A percentile compares a stretch with the other conserved stretches of the same genome.
Conservation (phyloP, 345 rosid genomes). For the Zanthoxylum bungeanum region DNA sequence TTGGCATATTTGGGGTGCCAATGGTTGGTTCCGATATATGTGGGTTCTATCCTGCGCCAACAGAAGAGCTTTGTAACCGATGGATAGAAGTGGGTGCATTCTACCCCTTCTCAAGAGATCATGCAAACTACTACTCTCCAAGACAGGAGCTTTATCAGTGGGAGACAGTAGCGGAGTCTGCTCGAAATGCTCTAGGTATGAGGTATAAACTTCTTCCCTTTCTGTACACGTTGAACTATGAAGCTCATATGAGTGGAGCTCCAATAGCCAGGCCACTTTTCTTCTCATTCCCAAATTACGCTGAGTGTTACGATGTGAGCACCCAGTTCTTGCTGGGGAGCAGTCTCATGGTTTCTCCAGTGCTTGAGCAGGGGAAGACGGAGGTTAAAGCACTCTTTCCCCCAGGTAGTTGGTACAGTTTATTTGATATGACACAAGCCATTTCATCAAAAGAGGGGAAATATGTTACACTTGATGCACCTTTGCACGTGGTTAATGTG, state of each 20-base stretch:
- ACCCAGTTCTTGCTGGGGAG: slow-evolving; percentile 90
- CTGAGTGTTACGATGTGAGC: slow-evolving; percentile 67
- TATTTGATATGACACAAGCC: slow-evolving; percentile 64
- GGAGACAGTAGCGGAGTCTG: slow-evolving; percentile 75
- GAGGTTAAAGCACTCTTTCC: slow-evolving; percentile 76
- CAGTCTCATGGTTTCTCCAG: slow-evolving; percentile 90
- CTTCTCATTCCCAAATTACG: slow-evolving; percentile 79
- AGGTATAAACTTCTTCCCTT: slow-evolving; percentile 82
- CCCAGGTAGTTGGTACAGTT: slow-evolving; percentile 89
- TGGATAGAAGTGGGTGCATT: slow-evolving; percentile 98
- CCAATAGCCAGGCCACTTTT: slow-evolving; percentile 93
- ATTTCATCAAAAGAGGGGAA: slow-evolving; percentile 51
- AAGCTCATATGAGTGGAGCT: slow-evolving; percentile 75
- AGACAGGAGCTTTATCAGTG: slow-evolving; percentile 98
- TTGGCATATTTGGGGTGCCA: slow-evolving; percentile 89
- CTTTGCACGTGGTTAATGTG: slow-evolving; percentile 73
- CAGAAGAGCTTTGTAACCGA: slow-evolving; percentile 94
- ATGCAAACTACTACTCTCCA: slow-evolving; percentile 86
- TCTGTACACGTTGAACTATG: slow-evolving; percentile 79
- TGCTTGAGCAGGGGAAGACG: slow-evolving; percentile 72
- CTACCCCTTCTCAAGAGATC: slow-evolving; percentile 96
- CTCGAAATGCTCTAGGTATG: slow-evolving; percentile 95
- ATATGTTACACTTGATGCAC: slow-evolving; percentile 63
- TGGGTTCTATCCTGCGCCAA: slow-evolving; percentile 88
- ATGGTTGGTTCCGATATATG: slow-evolving; percentile 99